Percentiles rank a stretch among this genome's conserved stretches.
phyloP scores from a whole-genome alignment of 1,139 yeast genomes.

The Zygosaccharomyces pseudobailii region DNA sequence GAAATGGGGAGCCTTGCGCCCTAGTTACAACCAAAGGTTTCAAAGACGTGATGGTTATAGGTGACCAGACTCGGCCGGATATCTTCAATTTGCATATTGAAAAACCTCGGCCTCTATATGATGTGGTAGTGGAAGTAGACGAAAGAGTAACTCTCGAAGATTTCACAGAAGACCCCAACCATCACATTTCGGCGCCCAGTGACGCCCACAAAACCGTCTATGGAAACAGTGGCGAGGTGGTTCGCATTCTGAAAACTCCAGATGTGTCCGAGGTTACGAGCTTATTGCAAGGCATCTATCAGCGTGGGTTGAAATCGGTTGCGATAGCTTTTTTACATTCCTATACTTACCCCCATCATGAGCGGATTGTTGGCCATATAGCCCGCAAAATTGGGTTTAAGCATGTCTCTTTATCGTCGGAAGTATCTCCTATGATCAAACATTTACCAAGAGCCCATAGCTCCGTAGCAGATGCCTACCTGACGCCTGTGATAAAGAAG shows the following conservation, averaged over 20 bases:
- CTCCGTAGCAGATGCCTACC: constrained; percentile 69
- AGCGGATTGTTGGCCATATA: constrained; percentile 49
- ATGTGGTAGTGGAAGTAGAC: constrained; percentile 57
- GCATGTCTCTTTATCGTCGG: constrained; percentile 59
- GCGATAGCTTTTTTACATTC: constrained; percentile 69
- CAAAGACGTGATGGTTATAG: constrained; percentile 56
- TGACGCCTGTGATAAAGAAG: constrained; percentile 65
- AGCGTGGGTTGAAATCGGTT: constrained; percentile 55
- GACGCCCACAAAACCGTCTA: constrained; percentile 35
- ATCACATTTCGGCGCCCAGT: constrained; percentile 26
- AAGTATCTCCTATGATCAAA: constrained; percentile 69
- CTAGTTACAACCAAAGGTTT: constrained; percentile 50
- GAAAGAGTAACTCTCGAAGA: constrained; percentile 73
- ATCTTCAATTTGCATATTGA: constrained; percentile 54
- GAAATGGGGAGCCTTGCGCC: constrained; percentile 50
- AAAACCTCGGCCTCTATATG: constrained; percentile 55
- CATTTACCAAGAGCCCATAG: constrained; percentile 68
- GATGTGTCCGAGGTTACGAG: constrained; percentile 39
- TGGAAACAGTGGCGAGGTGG: constrained; percentile 62
- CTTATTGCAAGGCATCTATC: constrained; percentile 41
- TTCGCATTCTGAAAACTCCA: constrained; percentile 49
- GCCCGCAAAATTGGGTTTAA: constrained; percentile 57
- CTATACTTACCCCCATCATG: constrained; percentile 65
- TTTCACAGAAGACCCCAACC: constrained; percentile 53
- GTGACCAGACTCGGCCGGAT: constrained; percentile 66